Percentiles rank a stretch among this genome's conserved stretches.
These are phyloP conservation scores for Mycena rebaudengoi DNA, from an alignment of 768 basidiomycete genomes.

Conservation along the genomic window DNA sequence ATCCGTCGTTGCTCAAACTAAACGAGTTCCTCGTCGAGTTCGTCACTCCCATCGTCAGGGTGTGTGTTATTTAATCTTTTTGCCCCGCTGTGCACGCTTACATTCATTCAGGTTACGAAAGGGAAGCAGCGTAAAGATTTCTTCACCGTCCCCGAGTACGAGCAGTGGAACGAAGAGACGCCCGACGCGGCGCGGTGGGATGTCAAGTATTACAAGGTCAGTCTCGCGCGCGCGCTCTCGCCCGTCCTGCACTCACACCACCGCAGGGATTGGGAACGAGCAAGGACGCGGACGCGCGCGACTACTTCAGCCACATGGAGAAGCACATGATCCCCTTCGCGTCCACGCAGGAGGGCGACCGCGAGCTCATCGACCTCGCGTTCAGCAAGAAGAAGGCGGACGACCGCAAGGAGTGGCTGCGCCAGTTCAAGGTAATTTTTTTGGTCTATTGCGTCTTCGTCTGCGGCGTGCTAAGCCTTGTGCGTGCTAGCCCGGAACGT, in stretches of 20 bases:
- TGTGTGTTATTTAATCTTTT: conserved; percentile 44
- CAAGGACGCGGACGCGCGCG: conserved; percentile 86
- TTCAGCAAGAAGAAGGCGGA: conserved; percentile 99
- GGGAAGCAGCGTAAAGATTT: conserved; percentile 84
- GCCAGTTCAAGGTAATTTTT: conserved; percentile 79
- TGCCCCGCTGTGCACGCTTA: neutral
- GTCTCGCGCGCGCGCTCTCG: conserved; percentile 25
- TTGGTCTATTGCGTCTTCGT: neutral
- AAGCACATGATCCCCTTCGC: conserved; percentile 97
- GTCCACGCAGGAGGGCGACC: conserved; percentile 80
- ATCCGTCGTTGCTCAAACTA: conserved; percentile 90
- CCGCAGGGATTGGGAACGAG: conserved; percentile 94
- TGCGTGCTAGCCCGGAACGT: conserved; percentile 79
- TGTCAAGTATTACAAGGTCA: conserved; percentile 96
- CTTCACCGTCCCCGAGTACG: conserved; percentile 97
- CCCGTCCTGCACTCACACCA: conserved; percentile 6
- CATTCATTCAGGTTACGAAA: conserved; percentile 68
- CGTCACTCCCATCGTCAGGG: conserved; percentile 97
- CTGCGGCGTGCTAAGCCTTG: neutral
- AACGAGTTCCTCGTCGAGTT: conserved; percentile 97
- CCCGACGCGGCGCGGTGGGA: conserved; percentile 84
- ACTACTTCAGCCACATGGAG: conserved; percentile 91
- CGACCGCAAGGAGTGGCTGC: conserved; percentile 97
- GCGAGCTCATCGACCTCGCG: conserved; percentile 92
- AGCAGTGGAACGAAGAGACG: conserved; percentile 87